Conservation (phyloP, 1,284 basidiomycete genomes). For the Apiotrichum laibachii region DNA sequence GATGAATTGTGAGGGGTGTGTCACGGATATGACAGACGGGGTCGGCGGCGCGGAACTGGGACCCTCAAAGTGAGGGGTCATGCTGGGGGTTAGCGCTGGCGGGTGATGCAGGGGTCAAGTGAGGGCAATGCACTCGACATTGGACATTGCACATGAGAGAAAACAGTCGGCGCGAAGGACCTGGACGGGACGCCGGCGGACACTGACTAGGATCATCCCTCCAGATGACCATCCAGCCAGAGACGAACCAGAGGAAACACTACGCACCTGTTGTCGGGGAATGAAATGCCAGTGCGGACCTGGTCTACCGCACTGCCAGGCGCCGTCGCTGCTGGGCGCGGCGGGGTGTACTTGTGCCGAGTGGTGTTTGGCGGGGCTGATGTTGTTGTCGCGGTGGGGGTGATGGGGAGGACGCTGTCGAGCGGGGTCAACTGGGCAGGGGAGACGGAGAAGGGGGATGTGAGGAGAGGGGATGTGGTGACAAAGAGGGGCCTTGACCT, state of each 20-base stretch:
- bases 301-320: not conserved
- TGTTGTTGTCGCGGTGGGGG: not conserved
- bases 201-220: no score
- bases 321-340: not conserved
- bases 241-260: no score
- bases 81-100: not conserved
- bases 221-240: no score
- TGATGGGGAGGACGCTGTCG: slow-evolving; percentile 1
- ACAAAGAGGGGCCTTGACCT: not conserved
- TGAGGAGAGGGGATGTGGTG: not conserved
- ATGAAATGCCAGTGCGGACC: not conserved
- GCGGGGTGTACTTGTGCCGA: not conserved
- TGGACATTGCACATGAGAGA: no score
- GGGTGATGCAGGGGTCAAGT: no score
- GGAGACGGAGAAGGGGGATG: not conserved
- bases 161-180: no score
- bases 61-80: slow-evolving; percentile 12
- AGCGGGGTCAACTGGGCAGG: not conserved
- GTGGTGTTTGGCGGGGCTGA: not conserved
- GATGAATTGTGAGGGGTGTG: slow-evolving; percentile 49
- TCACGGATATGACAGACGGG: slow-evolving; percentile 41
- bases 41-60: slow-evolving; percentile 48
- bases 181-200: no score
- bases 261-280: slow-evolving; percentile 4
- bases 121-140: no score